Evolutionary conservation across 768 basidiomycete genomes (phyloP), one percentile per base, ranked within the genome.

Genomic region (Rhodosporidiobolus sp.): DNA sequence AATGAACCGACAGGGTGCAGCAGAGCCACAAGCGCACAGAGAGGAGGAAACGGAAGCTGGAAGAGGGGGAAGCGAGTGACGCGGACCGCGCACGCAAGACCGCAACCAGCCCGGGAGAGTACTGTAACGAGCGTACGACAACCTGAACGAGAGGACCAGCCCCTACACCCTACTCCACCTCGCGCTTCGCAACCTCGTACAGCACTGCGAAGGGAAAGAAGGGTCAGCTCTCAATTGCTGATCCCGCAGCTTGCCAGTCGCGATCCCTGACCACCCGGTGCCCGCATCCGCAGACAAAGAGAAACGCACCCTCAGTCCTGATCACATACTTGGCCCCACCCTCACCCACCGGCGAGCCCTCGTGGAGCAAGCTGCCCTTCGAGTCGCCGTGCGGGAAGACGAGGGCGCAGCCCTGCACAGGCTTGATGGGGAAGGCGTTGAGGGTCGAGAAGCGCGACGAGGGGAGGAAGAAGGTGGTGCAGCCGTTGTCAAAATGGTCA

Each of bases 401-500:
- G 49, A 84, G 81, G 1, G 85, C 84, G 5, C 85, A 83, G 0
- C 86, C 86, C 4, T 82, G 81, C 22, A 84, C 77, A 0, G 86
- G 86, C 63, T 82, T 81, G 26, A 87, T 84, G 3, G 84, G 83
- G 30, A 83, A 81, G 26, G 86, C 84, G 65, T 85, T 82, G 54
- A 87, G 81, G 16, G 83, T 79, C 24, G 84, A 85, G 20, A 81
- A 81, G 7, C 22, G 34, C 1, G 78, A 76, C 0, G 84, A 84
- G 2, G 85, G 86, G 11, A 86, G 78, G 80, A 86, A 87, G 79
- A 86, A 87, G 5, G 86, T 87, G 10, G 86, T 87, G 69, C 83
- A 82, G 20, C 86, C 86, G 43, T 81, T 81, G 49, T 80, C 79
- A 66, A 87, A 85, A 74, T 83, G 82, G 63, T 84, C 84, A 77